Percentiles rank a stretch among this genome's conserved stretches.
These are phyloP conservation scores for Malassezia obtusa DNA, from an alignment of 1,284 basidiomycete genomes.

Conservation along the genomic window DNA sequence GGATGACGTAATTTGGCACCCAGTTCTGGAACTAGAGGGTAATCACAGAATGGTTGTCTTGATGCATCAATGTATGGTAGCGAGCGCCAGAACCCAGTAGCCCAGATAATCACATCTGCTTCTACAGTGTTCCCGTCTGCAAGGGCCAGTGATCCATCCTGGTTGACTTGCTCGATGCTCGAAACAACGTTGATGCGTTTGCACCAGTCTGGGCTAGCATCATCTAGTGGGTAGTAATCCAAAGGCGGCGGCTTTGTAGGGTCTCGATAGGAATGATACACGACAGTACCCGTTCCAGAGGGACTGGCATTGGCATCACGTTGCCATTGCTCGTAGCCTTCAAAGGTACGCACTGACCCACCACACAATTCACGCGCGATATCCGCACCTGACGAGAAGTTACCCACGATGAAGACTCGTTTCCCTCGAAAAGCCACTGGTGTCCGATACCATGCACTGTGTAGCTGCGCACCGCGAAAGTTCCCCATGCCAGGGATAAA, in stretches of 20 bases:
- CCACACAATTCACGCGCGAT: constrained; percentile 51
- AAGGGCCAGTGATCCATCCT: constrained; percentile 16
- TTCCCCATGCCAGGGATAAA: constrained; percentile 47
- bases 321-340: constrained; percentile 15
- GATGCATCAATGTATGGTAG: constrained; percentile 20
- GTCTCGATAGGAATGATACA: constrained; percentile 28
- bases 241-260: constrained; percentile 29
- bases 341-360: constrained; percentile 19
- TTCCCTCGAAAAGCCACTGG: constrained; percentile 40
- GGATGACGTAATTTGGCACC: background rate
- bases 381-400: constrained; percentile 53
- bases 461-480: constrained; percentile 50
- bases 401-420: constrained; percentile 53
- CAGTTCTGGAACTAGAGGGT: constrained; percentile 15
- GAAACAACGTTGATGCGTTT: constrained; percentile 30
- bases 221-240: constrained; percentile 37
- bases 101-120: constrained; percentile 40
- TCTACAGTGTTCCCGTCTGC: constrained; percentile 13
- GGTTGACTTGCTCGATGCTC: constrained; percentile 15
- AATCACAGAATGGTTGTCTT: background rate
- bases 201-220: constrained; percentile 25
- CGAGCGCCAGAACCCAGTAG: constrained; percentile 38
- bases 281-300: background rate
- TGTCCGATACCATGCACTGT: constrained; percentile 51
- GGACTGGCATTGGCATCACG: background rate